Conservation (phyloP, 2,329 filamentous ascomycete species). For the Ophiostoma triangulosporum region DNA sequence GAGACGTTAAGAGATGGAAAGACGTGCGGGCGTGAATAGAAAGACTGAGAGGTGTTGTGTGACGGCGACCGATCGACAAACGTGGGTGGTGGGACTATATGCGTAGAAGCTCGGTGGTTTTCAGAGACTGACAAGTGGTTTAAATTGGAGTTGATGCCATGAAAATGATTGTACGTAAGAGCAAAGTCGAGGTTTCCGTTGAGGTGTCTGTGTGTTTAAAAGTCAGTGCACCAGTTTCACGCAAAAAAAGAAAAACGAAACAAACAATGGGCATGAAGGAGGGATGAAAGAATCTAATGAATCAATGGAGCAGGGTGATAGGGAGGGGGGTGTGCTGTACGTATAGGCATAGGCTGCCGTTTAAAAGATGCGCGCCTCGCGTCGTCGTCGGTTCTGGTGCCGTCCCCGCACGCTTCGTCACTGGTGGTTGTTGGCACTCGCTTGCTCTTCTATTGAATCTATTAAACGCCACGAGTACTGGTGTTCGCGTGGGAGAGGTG, state of each 20-base stretch:
- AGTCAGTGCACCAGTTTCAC: background rate
- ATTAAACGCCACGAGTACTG: no score
- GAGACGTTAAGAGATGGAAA: background rate
- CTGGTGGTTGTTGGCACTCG: background rate
- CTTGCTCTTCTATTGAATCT: background rate
- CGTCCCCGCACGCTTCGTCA: background rate
- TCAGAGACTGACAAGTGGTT: background rate
- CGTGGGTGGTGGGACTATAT: constrained; percentile 1
- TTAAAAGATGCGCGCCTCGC: background rate
- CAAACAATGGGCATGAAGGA: background rate
- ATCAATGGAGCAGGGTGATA: background rate
- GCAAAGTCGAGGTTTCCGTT: background rate
- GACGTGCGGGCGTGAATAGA: no score
- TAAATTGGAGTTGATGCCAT: no score
- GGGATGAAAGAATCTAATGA: background rate
- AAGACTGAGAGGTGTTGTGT: background rate
- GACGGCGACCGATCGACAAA: constrained; percentile 2
- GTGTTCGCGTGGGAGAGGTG: background rate
- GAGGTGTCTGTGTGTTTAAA: background rate
- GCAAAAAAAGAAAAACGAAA: background rate
- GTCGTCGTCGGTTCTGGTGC: background rate
- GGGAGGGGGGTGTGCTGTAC: background rate
- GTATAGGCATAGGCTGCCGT: background rate
- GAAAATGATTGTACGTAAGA: background rate
- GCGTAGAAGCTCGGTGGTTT: background rate